Percentiles rank a stretch among this genome's conserved stretches.
These are phyloP conservation scores for Rhodotorula taiwanensis DNA, from an alignment of 768 basidiomycete species.

Conservation along the genomic window DNA sequence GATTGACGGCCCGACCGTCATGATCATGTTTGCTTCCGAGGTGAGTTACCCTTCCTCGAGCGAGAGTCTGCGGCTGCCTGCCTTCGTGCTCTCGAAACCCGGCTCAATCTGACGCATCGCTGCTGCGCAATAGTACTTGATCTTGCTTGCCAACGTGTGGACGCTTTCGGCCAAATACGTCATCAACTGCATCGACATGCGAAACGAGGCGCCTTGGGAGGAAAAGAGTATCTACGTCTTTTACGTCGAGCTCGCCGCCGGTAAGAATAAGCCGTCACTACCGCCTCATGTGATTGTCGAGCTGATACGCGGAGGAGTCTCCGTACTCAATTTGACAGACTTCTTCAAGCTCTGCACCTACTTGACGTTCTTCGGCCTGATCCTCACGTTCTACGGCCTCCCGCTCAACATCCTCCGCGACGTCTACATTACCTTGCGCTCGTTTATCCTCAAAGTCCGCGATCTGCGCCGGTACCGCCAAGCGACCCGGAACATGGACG, in stretches of 20 bases:
- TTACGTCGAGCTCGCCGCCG: constrained; percentile 85
- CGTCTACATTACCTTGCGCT: constrained; percentile 89
- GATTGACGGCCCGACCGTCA: constrained; percentile 71
- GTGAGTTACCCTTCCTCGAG: constrained; percentile 48
- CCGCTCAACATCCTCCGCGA: constrained; percentile 95
- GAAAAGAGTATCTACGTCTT: constrained; percentile 96
- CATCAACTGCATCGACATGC: constrained; percentile 70
- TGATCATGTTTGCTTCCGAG: constrained; percentile 93
- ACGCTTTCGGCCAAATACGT: constrained; percentile 75
- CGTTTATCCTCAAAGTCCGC: constrained; percentile 77
- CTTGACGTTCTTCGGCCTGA: constrained; percentile 84
- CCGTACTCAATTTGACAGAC: too few relatives aligned
- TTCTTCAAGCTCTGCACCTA: constrained; percentile 90
- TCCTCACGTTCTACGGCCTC: constrained; percentile 87
- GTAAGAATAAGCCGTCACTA: too few relatives aligned
- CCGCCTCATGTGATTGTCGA: too few relatives aligned
- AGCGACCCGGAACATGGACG: constrained; percentile 93
- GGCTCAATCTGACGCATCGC: too few relatives aligned
- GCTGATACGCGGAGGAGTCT: too few relatives aligned
- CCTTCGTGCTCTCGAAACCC: background rate
- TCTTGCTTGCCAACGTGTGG: constrained; percentile 70
- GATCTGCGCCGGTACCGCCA: constrained; percentile 87
- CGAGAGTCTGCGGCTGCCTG: background rate
- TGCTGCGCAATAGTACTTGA: constrained; percentile 62
- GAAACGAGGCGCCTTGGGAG: constrained; percentile 82